Evolutionary conservation across 225 moss, liverwort and hornwort genomes (phyloP), one percentile per base, ranked within the genome.

Genomic region (Polytrichum formosum): DNA sequence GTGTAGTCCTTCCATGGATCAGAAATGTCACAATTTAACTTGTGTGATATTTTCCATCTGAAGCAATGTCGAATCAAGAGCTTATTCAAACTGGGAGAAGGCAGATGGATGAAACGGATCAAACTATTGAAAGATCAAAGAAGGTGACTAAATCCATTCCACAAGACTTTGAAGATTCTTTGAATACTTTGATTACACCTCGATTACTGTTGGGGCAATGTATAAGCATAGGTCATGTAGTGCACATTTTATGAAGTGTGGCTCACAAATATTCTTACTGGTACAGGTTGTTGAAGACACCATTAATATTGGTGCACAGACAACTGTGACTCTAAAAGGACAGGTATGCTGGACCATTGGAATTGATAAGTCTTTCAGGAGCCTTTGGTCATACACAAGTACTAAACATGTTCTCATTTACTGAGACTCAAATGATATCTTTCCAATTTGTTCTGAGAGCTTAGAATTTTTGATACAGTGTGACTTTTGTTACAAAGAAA

Each of bases 71-170:
- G 55, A 90, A 85, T 78, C 88, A 84, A 77, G 89, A 91, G 73
- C 80, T 90, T 63, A 67, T 88, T 35, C 84, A 90, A 73, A 65
- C 87, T 67, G 97, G 91, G 65, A 91, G 89, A 80, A 91, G 90
- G 82, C 90, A 94, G 81, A 86, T 84, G 82, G 88, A 83, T 73
- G 97, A 87, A 75, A 90, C 88, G 28, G 97, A 90, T 69, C 90
- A 91, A 73, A 88, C 92, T 20, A 78, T 75, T 79, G 91, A 98
- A 71, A 82, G 88, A 55, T 81, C 92, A 30, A 78, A 83, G 26
- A 88, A 92, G 91, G 97, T 84, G 17, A 6, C 69, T 63, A 29
- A 28, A 63, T 37, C 63, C 4, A 46, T 46, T 46, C 21, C 59
- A 22, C 6, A 21, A 59, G 21, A 46, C 46, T 16, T 46, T 22